phyloP scores from a whole-genome alignment of 2,329 filamentous ascomycete species.

The Fusarium chuoi region DNA sequence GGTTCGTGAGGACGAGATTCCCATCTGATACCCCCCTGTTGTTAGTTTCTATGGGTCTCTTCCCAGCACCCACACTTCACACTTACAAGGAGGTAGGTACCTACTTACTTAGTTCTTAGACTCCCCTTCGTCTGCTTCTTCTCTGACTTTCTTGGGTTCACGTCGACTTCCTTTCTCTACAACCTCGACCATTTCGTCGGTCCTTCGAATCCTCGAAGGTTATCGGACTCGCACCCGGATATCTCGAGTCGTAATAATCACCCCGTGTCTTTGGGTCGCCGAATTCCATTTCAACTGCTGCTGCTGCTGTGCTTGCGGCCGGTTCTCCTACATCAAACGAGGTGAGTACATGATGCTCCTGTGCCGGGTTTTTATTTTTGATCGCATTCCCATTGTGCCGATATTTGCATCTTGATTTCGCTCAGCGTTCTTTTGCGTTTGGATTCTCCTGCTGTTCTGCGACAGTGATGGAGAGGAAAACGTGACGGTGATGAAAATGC shows the following conservation, averaged over 20 bases:
- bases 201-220: conserved; percentile 35
- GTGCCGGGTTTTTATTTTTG: conserved; percentile 11
- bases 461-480: conserved; percentile 4
- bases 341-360: conserved; percentile 37
- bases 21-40: conserved; percentile 33
- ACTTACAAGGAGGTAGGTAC: conserved; percentile 43
- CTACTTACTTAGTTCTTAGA: conserved; percentile 29
- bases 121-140: conserved; percentile 38
- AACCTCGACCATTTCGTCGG: conserved; percentile 34
- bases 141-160: conserved; percentile 27
- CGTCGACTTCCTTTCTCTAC: conserved; percentile 22
- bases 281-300: conserved; percentile 20
- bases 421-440: neutral
- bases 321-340: conserved; percentile 25
- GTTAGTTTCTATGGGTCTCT: conserved; percentile 29
- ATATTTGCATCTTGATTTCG: neutral
- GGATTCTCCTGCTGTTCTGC: conserved; percentile 5
- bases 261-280: conserved; percentile 18
- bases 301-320: conserved; percentile 34
- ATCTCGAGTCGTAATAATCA: conserved; percentile 20
- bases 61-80: conserved; percentile 29
- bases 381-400: conserved; percentile 7
- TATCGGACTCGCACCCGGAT: conserved; percentile 30
- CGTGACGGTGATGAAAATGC: conserved; percentile 22
- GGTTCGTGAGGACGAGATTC: conserved; percentile 24